phyloP scores from a whole-genome alignment of 352 stramenopile species.

The Lagenidium sp. region DNA sequence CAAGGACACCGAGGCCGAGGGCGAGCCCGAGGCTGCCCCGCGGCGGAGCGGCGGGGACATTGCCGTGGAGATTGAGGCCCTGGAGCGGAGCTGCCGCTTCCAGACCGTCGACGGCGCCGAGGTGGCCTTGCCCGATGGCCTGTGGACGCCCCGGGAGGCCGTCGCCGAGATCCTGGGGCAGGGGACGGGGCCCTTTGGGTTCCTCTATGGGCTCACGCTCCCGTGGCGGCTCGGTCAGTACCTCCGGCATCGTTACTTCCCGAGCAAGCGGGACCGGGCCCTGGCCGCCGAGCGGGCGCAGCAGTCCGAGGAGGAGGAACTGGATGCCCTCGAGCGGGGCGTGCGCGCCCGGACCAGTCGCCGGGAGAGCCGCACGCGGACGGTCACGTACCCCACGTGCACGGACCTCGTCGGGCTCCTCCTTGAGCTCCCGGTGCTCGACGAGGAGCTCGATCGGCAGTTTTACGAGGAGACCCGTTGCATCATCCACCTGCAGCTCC shows the following conservation, averaged over 20 bases:
- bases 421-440: slow-evolving; percentile 52
- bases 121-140: slow-evolving; percentile 26
- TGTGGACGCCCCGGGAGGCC: slow-evolving; percentile 29
- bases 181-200: slow-evolving; percentile 51
- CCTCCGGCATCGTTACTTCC: slow-evolving; percentile 43
- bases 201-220: slow-evolving; percentile 50
- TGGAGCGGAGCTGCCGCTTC: slow-evolving; percentile 40
- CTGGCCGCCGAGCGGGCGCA: slow-evolving; percentile 6
- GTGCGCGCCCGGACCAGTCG: too few species aligned
- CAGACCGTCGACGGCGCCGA: slow-evolving; percentile 24
- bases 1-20: slow-evolving; percentile 6
- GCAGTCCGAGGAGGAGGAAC: slow-evolving; percentile 9
- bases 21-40: background rate
- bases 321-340: slow-evolving; percentile 11
- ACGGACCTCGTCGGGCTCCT: slow-evolving; percentile 59
- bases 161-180: slow-evolving; percentile 33
- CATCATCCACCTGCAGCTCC: slow-evolving; percentile 88
- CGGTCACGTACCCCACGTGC: too few species aligned
- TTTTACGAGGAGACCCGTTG: slow-evolving; percentile 88
- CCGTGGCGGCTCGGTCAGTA: slow-evolving; percentile 31
- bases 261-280: slow-evolving; percentile 14
- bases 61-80: slow-evolving; percentile 58
- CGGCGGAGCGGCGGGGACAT: slow-evolving; percentile 37
- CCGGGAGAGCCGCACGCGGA: background rate
- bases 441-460: slow-evolving; percentile 59